A percentile compares a stretch with the other conserved stretches of the same genome.
phyloP scores from a whole-genome alignment of 2,329 filamentous ascomycete genomes.

The Chaetomium sp. region DNA sequence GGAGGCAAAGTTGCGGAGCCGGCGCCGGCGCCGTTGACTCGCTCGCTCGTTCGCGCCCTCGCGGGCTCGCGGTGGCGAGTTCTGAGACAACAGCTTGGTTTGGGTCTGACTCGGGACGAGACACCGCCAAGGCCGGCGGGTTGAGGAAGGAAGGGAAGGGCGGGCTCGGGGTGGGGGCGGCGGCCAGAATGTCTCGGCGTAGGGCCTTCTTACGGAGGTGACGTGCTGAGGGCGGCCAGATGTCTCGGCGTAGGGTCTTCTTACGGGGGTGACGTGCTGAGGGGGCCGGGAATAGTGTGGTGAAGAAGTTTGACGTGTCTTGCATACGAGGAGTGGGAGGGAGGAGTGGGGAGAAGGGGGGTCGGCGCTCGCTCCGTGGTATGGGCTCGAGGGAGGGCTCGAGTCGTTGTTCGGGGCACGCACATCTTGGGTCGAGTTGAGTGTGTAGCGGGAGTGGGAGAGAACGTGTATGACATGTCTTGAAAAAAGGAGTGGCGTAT shows the following conservation, averaged over 20 bases:
- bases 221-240: too few relatives aligned
- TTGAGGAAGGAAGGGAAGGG: background rate
- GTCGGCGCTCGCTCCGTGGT: background rate
- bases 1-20: background rate
- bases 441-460: too few relatives aligned
- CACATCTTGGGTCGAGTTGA: too few relatives aligned
- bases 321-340: background rate
- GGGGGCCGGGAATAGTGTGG: background rate
- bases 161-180: background rate
- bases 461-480: background rate
- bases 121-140: background rate
- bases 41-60: too few relatives aligned
- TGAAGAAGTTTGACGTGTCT: background rate
- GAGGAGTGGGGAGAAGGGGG: background rate
- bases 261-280: too few relatives aligned
- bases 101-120: slow-evolving; percentile 17
- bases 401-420: background rate
- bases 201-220: too few relatives aligned
- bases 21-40: background rate
- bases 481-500: background rate
- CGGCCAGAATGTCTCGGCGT: background rate
- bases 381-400: background rate
- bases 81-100: background rate
- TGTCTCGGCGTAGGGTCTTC: background rate
- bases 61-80: too few relatives aligned